These are phyloP conservation scores for Ceratocystis harringtonii DNA, from an alignment of 2,329 filamentous ascomycete genomes.

Conservation along the genomic window DNA sequence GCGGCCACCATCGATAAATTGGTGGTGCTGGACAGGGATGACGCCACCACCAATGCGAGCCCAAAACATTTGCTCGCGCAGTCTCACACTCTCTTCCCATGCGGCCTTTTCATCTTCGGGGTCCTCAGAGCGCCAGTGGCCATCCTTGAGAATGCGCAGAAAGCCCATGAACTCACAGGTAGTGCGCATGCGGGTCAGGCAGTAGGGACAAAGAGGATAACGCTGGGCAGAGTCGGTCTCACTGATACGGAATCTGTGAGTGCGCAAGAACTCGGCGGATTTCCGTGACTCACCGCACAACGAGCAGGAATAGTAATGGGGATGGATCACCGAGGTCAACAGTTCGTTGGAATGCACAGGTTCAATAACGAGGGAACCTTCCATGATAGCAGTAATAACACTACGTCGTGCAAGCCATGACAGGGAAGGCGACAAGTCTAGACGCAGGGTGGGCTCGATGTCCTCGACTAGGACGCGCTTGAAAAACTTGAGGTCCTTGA, in stretches of 20 bases:
- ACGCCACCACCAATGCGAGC: conserved; percentile 82
- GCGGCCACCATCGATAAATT: conserved; percentile 17
- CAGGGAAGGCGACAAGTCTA: conserved; percentile 78
- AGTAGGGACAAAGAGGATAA: conserved; percentile 83
- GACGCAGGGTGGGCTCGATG: conserved; percentile 80
- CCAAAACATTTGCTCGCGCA: conserved; percentile 97
- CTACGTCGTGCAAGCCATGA: conserved; percentile 85
- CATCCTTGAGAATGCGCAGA: conserved; percentile 78
- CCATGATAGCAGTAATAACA: conserved; percentile 67
- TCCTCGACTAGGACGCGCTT: conserved; percentile 81
- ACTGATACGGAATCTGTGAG: conserved; percentile 75
- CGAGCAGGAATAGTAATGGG: conserved; percentile 55
- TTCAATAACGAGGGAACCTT: conserved; percentile 78
- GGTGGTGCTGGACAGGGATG: conserved; percentile 41
- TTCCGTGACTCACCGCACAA: conserved; percentile 75
- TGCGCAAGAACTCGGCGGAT: conserved; percentile 55
- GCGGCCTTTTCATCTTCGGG: conserved; percentile 72
- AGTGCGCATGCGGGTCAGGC: conserved; percentile 65
- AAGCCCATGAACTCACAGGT: conserved; percentile 91
- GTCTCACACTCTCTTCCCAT: conserved; percentile 85
- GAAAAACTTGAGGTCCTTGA: conserved; percentile 90
- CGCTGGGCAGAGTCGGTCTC: conserved; percentile 76
- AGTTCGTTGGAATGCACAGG: conserved; percentile 53
- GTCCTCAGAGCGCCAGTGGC: conserved; percentile 73
- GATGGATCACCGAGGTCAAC: conserved; percentile 34